Evolutionary conservation across 805 yeast genomes (phyloP), one percentile per base, ranked within the genome.

Genomic region (Ogataea ganodermae): DNA sequence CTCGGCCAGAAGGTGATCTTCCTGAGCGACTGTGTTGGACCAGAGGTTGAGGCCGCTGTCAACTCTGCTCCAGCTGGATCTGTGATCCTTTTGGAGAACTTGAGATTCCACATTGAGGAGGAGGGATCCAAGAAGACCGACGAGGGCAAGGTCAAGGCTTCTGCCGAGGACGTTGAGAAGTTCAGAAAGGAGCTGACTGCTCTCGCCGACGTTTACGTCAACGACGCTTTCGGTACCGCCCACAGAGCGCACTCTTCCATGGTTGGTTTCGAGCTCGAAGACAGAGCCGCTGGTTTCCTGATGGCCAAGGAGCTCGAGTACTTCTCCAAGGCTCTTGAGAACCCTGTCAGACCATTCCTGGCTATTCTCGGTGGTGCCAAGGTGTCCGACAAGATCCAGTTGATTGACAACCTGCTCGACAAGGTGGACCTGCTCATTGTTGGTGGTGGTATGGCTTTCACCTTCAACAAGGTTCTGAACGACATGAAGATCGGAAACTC

Each of bases 401-500:
- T 94, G 75, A 94, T 94, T 67, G 98, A 94, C 79, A 94, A 91
- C 84, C 79, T 83, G 74, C 81, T 92, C 67, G 94, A 92, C 80
- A 94, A 94, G 83, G 98, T 94, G 66, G 86, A 94, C 75, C 74
- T 84, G 56, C 80, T 94, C 71, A 89, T 94, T 75, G 84, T 94
- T 66, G 98, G 99, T 71, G 99, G 99, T 78, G 99, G 99, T 78
- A 94, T 94, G 99, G 94, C 99, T 53, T 94, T 92, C 86, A 94
- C 99, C 64, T 94, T 94, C 84, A 89, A 88, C 83, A 94, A 94
- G 82, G 86, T 92, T 45, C 68, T 89, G 56, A 87, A 89, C 73
- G 78, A 80, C 70, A 82, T 89, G 75, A 72, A 83, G 57, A 94
- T 94, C 62, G 99, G 99, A 73, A 76, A 84, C 72, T 94, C 99